A percentile compares a stretch with the other conserved stretches of the same genome.
Evolutionary conservation across 106 monocot genomes (phyloP).

Genomic region (Dioscorea dumetorum): DNA sequence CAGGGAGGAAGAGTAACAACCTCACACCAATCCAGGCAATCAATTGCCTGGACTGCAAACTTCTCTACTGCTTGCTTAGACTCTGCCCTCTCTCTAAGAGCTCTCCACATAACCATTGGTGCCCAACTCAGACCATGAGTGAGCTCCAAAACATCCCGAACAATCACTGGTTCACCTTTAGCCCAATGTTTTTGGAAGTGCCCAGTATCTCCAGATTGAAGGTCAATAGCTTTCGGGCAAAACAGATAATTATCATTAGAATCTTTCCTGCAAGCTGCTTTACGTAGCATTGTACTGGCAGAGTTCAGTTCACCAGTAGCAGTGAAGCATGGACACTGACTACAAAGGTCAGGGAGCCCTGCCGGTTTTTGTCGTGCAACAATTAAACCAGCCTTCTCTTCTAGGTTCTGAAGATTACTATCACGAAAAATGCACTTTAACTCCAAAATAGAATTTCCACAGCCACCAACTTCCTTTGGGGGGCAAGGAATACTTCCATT

Average conservation of each 20-base stretch:
- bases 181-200: conserved; percentile 67
- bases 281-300: conserved; percentile 6
- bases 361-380: neutral
- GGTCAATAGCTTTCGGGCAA: conserved; percentile 45
- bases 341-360: neutral
- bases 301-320: conserved; percentile 6
- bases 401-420: conserved; percentile 11
- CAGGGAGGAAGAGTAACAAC: neutral
- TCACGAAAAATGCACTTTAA: conserved; percentile 26
- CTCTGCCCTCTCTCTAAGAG: conserved; percentile 10
- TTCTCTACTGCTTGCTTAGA: neutral
- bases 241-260: conserved; percentile 52
- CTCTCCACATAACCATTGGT: conserved; percentile 74
- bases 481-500: conserved; percentile 37
- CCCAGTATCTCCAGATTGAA: conserved; percentile 20
- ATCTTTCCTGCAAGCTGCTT: conserved; percentile 36
- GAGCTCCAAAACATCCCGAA: conserved; percentile 45
- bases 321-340: conserved; percentile 12
- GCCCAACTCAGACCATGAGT: conserved; percentile 73
- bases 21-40: conserved; percentile 9
- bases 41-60: neutral
- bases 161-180: conserved; percentile 62
- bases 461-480: conserved; percentile 16
- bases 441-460: conserved; percentile 25
- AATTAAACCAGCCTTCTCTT: conserved; percentile 16